A percentile compares a stretch with the other conserved stretches of the same genome.
Conservation (phyloP, 192 early-diverging fungal species). For the Funneliformis mosseae region DNA sequence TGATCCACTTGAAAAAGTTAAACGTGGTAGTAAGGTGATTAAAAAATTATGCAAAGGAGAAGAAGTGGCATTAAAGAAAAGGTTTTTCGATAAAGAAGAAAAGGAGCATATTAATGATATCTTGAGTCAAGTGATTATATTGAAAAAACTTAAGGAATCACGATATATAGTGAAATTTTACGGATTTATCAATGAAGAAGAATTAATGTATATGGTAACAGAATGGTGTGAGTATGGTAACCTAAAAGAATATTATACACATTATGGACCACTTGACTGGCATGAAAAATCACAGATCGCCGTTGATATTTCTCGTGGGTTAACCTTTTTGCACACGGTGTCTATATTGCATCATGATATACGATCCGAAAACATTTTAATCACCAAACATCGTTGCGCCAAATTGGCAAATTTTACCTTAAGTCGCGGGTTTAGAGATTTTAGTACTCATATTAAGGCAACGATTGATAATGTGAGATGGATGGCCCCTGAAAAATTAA, state of each 20-base stretch:
- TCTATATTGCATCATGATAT: conserved; percentile 33
- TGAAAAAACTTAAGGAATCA: conserved; percentile 27
- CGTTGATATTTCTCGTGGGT: conserved; percentile 24
- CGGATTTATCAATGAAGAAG: conserved; percentile 6
- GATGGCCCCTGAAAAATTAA: conserved; percentile 7
- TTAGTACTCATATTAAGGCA: background rate
- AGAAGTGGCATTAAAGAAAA: conserved; percentile 18
- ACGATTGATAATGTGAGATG: conserved; percentile 9
- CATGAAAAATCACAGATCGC: conserved; percentile 2
- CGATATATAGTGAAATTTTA: conserved; percentile 20
- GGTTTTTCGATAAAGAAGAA: background rate
- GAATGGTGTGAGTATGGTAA: conserved; percentile 33
- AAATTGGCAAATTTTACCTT: conserved; percentile 28
- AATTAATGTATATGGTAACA: conserved; percentile 20
- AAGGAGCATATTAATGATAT: conserved; percentile 20
- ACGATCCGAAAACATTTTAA: conserved; percentile 20
- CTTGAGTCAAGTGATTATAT: conserved; percentile 22
- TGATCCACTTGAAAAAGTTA: background rate
- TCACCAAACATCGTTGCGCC: background rate
- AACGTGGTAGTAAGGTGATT: background rate
- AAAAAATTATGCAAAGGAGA: conserved; percentile 5
- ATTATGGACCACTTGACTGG: conserved; percentile 11
- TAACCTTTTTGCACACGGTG: conserved; percentile 23
- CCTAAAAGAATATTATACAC: conserved; percentile 18
- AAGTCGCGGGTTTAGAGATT: conserved; percentile 23